phyloP scores from a whole-genome alignment of 371 early-diverging fungal species.

The Mortierella sp. region DNA sequence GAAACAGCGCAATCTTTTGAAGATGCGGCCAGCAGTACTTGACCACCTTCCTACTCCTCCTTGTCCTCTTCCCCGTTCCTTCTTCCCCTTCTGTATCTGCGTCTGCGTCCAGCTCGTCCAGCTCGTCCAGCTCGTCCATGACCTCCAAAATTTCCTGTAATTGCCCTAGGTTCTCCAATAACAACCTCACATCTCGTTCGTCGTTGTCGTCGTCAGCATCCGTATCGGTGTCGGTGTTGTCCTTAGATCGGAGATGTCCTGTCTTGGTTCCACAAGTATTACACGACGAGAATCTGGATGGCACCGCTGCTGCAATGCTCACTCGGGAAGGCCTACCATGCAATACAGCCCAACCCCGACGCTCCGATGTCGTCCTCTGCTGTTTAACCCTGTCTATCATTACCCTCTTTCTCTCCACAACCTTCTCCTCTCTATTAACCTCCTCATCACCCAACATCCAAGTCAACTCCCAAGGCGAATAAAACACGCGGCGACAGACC shows the following conservation, averaged over 20 bases:
- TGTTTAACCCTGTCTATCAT: not conserved
- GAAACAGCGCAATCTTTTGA: not conserved
- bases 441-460: not conserved
- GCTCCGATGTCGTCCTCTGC: no score
- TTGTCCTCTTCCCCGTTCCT: not conserved
- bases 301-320: not conserved
- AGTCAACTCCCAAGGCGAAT: not conserved
- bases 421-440: no score
- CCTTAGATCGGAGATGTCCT: not conserved
- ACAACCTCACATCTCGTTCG: not conserved
- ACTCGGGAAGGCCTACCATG: not conserved
- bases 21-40: constrained; percentile 5
- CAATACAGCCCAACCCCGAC: not conserved
- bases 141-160: not conserved
- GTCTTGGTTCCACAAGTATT: not conserved
- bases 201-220: not conserved
- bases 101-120: not conserved
- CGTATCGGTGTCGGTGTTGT: not conserved
- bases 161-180: not conserved
- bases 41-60: not conserved
- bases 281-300: not conserved
- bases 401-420: not conserved
- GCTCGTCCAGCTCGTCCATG: not conserved
- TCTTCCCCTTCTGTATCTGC: not conserved
- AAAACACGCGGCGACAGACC: not conserved